Base-by-base conservation (phyloP, 805 yeast genomes). In the Starmerella floricola region DNA sequence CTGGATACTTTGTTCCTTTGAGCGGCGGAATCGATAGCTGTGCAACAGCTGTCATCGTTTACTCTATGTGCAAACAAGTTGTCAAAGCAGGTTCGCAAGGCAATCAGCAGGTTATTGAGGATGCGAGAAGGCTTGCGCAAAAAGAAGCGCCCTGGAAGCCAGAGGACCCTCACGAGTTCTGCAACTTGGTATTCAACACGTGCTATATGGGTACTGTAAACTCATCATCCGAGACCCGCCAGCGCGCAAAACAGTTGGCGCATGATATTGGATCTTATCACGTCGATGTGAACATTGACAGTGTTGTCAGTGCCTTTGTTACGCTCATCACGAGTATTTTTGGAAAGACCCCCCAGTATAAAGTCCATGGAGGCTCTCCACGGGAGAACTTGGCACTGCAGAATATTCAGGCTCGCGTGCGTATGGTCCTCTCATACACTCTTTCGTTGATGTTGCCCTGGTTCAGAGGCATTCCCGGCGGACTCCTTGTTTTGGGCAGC, bases 21-120 rank as follows among this genome's bases (percentile, higher is more conserved):
- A 80, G 94, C 60, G 99, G 99, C 16, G 99, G 99, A 38, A 88
- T 91, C 49, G 99, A 91, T 59, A 82, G 94, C 28, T 93, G 98
- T 66, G 95, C 98, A 1, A 91, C 98, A 0, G 91, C 97, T 0
- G 82, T 82, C 15, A 86, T 91, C 54, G 94, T 91, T 21, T 83
- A 80, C 56, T 82, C 93, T 17, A 91, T 91, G 98, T 88, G 97
- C 59, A 67, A 85, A 27, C 63, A 88, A 16, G 96, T 88, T 0
- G 76, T 76, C 1, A 61, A 71, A 15, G 87, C 83, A n/a, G 73
- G 79, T 36, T 55, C 58, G 10, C 66, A 70, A n/a, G 87, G 86
- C 8, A 44, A 48, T 37, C 33, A 42, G 24, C 85, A 79, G 55
- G 98, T 91, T 4, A 70, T 87, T 41, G 60, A 57, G 16, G 98